Conservation (phyloP, 805 yeast species). For the Kodamaea fukazawae region DNA sequence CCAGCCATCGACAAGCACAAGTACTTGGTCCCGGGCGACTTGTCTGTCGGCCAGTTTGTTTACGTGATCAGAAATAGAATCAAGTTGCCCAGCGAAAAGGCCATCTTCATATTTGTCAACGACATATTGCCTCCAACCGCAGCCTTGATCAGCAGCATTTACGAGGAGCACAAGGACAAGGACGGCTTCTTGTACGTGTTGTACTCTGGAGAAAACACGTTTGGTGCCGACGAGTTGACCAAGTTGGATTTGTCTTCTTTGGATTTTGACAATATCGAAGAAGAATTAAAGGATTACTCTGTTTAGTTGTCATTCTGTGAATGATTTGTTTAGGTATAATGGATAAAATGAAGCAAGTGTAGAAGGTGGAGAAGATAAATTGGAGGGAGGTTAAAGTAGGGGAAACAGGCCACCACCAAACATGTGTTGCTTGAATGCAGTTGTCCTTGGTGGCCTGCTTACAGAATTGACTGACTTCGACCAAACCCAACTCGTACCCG, state of each 20-base stretch:
- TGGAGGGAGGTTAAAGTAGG: background rate
- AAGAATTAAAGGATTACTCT: conserved; percentile 9
- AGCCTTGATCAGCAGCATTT: conserved; percentile 90
- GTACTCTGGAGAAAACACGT: conserved; percentile 96
- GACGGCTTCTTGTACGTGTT: conserved; percentile 96
- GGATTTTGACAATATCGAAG: conserved; percentile 19
- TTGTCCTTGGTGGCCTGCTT: too few species aligned
- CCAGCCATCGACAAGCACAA: conserved; percentile 96
- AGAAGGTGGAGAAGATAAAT: background rate
- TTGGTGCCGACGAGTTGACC: conserved; percentile 50
- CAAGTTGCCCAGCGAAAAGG: conserved; percentile 94
- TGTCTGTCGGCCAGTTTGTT: conserved; percentile 97
- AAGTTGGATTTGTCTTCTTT: conserved; percentile 11
- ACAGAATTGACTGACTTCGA: too few species aligned
- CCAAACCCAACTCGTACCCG: too few species aligned
- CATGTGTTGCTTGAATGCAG: too few species aligned
- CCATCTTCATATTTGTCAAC: conserved; percentile 94
- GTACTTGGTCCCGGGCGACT: conserved; percentile 92
- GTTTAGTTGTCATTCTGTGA: conserved; percentile 1
- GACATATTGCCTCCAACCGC: conserved; percentile 98
- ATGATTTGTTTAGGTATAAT: too few species aligned
- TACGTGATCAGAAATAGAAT: conserved; percentile 96
- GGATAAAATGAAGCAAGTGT: too few species aligned
- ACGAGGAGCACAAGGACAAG: conserved; percentile 95
- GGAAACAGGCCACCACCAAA: too few species aligned